phyloP scores from a whole-genome alignment of 305 asterid species.

The Rubia peregrina region DNA sequence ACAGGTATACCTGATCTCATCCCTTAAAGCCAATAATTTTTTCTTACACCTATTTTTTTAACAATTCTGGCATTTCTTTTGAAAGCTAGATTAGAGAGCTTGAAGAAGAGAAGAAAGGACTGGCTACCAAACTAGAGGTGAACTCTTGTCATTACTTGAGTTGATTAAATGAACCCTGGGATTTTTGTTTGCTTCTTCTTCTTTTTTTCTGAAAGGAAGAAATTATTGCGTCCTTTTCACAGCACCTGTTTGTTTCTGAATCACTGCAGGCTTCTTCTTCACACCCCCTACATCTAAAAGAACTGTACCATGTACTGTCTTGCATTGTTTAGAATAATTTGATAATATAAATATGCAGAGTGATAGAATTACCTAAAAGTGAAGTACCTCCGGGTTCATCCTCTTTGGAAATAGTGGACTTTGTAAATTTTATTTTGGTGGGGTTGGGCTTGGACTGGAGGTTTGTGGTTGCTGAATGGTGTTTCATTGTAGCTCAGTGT shows the following conservation, averaged over 20 bases:
- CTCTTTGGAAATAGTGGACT: background rate
- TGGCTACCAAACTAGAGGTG: constrained; percentile 72
- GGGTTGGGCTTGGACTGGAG: background rate
- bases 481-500: background rate
- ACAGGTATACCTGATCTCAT: constrained; percentile 43
- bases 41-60: constrained; percentile 14
- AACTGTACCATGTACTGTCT: background rate
- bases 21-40: constrained; percentile 9
- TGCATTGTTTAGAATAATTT: background rate
- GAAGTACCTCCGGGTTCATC: background rate
- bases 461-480: background rate
- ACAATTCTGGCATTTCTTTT: constrained; percentile 31
- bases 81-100: constrained; percentile 90
- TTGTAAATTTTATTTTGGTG: background rate
- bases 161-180: background rate
- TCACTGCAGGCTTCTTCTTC: background rate
- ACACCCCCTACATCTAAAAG: background rate
- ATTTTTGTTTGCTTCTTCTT: background rate
- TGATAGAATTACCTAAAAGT: background rate
- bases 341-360: background rate
- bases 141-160: constrained; percentile 14
- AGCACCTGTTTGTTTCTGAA: background rate
- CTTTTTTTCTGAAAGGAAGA: background rate
- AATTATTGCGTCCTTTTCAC: background rate
- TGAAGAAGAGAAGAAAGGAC: constrained; percentile 91